Base-by-base conservation (phyloP, 805 yeast species). In the Pichia sporocuriosa region DNA sequence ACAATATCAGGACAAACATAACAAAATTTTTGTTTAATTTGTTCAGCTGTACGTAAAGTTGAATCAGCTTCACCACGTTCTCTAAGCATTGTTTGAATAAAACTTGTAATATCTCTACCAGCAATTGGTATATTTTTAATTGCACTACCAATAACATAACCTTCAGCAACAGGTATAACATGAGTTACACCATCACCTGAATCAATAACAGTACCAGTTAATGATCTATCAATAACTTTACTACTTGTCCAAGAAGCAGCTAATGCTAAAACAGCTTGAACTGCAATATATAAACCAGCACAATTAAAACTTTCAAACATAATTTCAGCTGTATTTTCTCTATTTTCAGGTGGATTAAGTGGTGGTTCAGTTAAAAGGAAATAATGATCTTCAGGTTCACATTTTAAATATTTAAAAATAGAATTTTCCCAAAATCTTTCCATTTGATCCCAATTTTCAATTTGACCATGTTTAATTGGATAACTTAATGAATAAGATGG, bases 381-480 rank as follows among this genome's bases (percentile, higher is more conserved):
- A 60, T 86, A 88, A 59, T 93, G 99, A 65, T 93, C 99, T 63
- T 93, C 99, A 13, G 99, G 99, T 66, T 93, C 98, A 62, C 97
- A 87, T 63, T 96, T 79, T 54, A 93, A 74, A 62, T 93, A 93
- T 67, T 93, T 90, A 71, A 93, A 93, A 57, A 93, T 89, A 35
- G 96, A 86, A 57, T 85, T 84, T 59, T 93, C 97, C 98, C 98
- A 93, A 65, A 88, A 90, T 61, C 98, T 75, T 65, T 93, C 98
- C 98, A 93, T 93, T 60, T 93, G 97, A 67, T 93, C 98, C 98
- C 98, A 93, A 63, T 93, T 87, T 64, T 93, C 98, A 49, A 93
- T 84, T 69, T 93, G 98, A 21, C 98, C 98, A 59, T 93, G 98
- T 63, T 88, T 83, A 47, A 93, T 88, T 16, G 98, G 98, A 58